Evolutionary conservation across 2,329 filamentous ascomycete genomes (phyloP).

Genomic region (Sporothrix pallida): DNA sequence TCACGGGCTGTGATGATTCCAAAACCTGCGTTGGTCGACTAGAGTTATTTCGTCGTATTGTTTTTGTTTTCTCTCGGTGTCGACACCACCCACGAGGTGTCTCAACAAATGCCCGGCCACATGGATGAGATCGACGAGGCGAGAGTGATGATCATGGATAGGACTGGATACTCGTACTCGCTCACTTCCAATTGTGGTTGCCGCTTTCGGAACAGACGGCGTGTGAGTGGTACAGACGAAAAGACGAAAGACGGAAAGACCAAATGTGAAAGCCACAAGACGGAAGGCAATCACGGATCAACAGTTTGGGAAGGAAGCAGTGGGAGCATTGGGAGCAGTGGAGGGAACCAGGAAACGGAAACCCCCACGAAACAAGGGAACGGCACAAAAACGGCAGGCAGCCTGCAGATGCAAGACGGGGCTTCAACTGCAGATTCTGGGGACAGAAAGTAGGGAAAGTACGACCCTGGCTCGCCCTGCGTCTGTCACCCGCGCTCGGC

Average conservation of each 20-base stretch:
- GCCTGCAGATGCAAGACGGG: background rate
- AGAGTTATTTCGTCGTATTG: background rate
- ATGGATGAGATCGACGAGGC: background rate
- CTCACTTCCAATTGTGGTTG: background rate
- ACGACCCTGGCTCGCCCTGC: background rate
- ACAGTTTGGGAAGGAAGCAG: background rate
- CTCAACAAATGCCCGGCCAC: background rate
- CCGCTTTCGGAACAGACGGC: slow-evolving; percentile 13
- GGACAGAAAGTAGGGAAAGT: background rate
- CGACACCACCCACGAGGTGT: background rate
- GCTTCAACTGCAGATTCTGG: background rate
- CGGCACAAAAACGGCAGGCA: background rate
- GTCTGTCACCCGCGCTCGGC: no score
- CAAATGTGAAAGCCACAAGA: no score
- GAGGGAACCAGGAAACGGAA: no score
- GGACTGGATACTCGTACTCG: no score
- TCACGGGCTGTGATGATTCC: background rate
- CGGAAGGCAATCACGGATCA: background rate
- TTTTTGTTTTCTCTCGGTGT: background rate
- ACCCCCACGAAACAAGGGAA: background rate
- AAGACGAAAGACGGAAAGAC: background rate
- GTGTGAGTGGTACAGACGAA: background rate
- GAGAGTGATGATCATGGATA: no score
- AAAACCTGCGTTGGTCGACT: background rate
- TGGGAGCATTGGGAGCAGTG: no score